Evolutionary conservation across 768 basidiomycete species (phyloP).

Genomic region (Xerocomellus chrysenteron): DNA sequence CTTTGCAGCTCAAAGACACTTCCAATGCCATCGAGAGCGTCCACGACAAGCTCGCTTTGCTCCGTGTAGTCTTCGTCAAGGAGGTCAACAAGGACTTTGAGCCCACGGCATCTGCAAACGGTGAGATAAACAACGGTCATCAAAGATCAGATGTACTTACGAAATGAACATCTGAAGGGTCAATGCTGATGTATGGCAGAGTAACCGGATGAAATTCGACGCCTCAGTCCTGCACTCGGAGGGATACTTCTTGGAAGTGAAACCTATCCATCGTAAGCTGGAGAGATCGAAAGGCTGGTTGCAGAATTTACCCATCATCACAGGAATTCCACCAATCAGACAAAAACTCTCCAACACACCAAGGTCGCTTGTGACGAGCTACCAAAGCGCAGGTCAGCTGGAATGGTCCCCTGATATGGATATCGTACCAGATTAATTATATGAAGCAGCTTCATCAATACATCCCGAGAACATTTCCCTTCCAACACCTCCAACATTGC

Average conservation of each 20-base stretch:
- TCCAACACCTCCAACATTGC: constrained; percentile 94
- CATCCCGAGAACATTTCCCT: constrained; percentile 80
- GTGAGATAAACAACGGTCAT: constrained; percentile 1
- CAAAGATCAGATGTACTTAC: constrained; percentile 48
- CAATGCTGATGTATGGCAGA: constrained; percentile 89
- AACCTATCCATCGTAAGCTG: constrained; percentile 48
- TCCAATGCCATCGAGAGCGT: constrained; percentile 91
- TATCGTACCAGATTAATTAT: constrained; percentile 78
- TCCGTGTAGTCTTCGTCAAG: constrained; percentile 95
- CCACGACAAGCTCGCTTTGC: constrained; percentile 86
- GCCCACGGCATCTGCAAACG: constrained; percentile 76
- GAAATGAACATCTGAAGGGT: constrained; percentile 99
- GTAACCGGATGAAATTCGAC: constrained; percentile 88
- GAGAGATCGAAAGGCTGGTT: not conserved
- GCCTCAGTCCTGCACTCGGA: constrained; percentile 94
- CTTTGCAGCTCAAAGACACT: constrained; percentile 96
- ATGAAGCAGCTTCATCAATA: constrained; percentile 79
- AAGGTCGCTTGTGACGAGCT: constrained; percentile 72
- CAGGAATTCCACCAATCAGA: constrained; percentile 91
- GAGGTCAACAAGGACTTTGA: constrained; percentile 92
- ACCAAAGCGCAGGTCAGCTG: not conserved
- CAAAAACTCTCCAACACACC: constrained; percentile 94
- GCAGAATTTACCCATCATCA: constrained; percentile 75
- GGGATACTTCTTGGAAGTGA: constrained; percentile 92
- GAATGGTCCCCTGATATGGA: not conserved